Base-by-base conservation (phyloP, 768 basidiomycete genomes). In the Gymnopilus dilepis region DNA sequence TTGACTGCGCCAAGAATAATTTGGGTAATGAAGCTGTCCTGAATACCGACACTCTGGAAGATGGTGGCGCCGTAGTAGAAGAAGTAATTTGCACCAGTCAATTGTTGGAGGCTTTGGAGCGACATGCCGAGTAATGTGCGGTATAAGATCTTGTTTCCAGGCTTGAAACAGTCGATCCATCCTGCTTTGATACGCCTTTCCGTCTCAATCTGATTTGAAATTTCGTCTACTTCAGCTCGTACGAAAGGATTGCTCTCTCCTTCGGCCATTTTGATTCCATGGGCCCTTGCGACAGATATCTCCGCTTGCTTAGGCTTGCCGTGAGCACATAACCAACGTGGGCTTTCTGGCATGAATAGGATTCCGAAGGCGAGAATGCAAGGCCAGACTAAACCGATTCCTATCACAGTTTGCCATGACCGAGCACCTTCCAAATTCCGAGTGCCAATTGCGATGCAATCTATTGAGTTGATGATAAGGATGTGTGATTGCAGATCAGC, bases 1-100 rank as follows among this genome's bases (percentile, higher is more conserved):
- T 91, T 90, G 70, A 91, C 88, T 3, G 82, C 83, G 38, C 90
- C 89, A 41, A 92, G 77, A 65, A 93, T 91, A 64, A 91, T 88
- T 65, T 93, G 91, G 1, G 86, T 86, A 50, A 90, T 76, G 68
- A 83, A 91, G 22, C 85, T 84, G 71, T 92, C 88, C 7, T 71
- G 51, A 63, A 91, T 82, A 24, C 90, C 90, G 22, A 92, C 90
- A 8, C 84, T 80, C 55, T 78, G 67, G 77, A 92, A 90, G 57
- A 90, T 76, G 0, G 88, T 88, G 1, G 89, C 87, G 33, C 82
- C 83, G 42, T 83, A 84, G 69, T 89, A 89, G 76, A 87, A 87
- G 75, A 88, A 88, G 69, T 86, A 88, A 72, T 88, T 88, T 3
- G 86, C 86, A 21, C 87, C 86, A 0, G 87, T 91, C 34, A 91